Base-by-base conservation (phyloP, 139 green algal species). In the Gonium pectorale region DNA sequence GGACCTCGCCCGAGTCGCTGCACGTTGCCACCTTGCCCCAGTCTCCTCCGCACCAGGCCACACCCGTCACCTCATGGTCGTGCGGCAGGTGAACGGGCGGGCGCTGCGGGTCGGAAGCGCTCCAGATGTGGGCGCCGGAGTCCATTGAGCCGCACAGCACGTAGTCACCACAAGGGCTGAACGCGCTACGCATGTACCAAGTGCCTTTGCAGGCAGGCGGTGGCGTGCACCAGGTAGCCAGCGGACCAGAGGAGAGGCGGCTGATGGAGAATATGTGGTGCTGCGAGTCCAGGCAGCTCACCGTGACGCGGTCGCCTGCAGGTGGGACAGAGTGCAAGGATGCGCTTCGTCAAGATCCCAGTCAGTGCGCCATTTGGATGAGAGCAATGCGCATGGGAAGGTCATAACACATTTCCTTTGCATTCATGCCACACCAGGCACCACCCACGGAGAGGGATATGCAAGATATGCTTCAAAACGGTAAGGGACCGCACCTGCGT, bases 151-250 rank as follows among this genome's bases (percentile, higher is more conserved):
- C 78, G 11, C 31, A 66, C 31, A 84, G 35, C 2, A 75, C 35
- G 78, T 84, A 84, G 44, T 74, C 43, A 8, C 78, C 78, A 44
- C 78, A 84, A 44, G 78, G 78, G 43, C 56, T 73, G 46, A 84
- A 84, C 24, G 63, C 62, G 15, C 38, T 54, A 21, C 78, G 62
- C 62, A 63, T 72, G 44, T 84, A 84, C 63, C 74, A 84, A 38
- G 15, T 81, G 38, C 27, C 43, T 22, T 71, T 74, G 33, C 51
- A 35, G n/a, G 63, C 78, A 15, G 78, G 33, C 22, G 41, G 37
- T 8, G 78, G 78, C 1, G 78, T 46, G 24, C 37, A 22, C 44
- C 59, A 84, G 0, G 43, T 74, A 33, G 44, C 63, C 19, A 84
- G 78, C 24, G 78, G 78, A 19, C 63, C 78, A 6, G 22, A 15